phyloP scores from a whole-genome alignment of 2,329 filamentous ascomycete species.

The Ophiocordyceps camponoti-floridani region DNA sequence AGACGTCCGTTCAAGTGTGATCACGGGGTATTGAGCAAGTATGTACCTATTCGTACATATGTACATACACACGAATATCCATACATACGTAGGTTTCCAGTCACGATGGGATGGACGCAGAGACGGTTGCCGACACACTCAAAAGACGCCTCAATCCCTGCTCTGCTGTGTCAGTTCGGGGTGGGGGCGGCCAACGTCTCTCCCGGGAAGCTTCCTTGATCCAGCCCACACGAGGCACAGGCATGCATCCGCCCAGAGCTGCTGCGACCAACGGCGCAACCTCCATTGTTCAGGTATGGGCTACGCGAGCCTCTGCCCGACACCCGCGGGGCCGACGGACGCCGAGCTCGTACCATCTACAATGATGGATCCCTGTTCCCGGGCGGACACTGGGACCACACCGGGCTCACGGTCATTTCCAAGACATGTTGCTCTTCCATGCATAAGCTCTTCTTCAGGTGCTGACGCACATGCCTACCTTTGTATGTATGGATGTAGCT shows the following conservation, averaged over 20 bases:
- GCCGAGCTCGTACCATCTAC: background rate
- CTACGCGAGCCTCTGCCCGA: background rate
- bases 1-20: background rate
- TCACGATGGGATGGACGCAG: too few species aligned
- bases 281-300: background rate
- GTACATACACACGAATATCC: too few species aligned
- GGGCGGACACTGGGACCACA: background rate
- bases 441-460: constrained; percentile 1
- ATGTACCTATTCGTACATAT: too few species aligned
- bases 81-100: too few species aligned
- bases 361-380: background rate
- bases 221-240: background rate
- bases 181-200: background rate
- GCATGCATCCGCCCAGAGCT: background rate
- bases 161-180: too few species aligned
- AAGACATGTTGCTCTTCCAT: background rate
- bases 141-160: background rate
- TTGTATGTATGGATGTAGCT: background rate
- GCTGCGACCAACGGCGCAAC: background rate
- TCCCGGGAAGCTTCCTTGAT: background rate
- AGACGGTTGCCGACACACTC: too few species aligned
- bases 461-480: background rate
- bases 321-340: background rate
- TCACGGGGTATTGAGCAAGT: too few species aligned
- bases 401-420: background rate